Base-by-base conservation (phyloP, 768 basidiomycete genomes). In the Leucocoprinus sp. region DNA sequence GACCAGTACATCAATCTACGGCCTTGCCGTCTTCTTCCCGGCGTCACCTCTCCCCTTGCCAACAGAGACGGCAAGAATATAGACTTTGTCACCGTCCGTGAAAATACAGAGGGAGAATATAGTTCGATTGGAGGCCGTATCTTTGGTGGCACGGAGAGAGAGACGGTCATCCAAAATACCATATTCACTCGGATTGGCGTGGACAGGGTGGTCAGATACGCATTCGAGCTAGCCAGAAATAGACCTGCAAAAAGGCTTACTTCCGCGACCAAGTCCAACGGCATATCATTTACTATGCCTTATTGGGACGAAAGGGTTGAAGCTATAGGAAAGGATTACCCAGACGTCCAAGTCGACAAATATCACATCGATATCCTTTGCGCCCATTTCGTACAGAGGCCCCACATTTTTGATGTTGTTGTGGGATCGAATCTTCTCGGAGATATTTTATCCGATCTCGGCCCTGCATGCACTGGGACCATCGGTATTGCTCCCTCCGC, bases 41-140 rank as follows among this genome's bases (percentile, higher is more conserved):
- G 75, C 5, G 71, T 71, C 15, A 57, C 58, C 1, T 69, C 70
- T 2, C 75, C 72, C 1, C 62, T 76, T 24, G 65, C 66, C n/a
- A 68, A 69, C 45, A 63, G 68, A 33, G 60, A 55, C 12, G 59
- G 55, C 1, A 64, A 66, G 45, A 59, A 67, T 1, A 69, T 76
- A 38, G 72, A 78, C 55, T 76, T 74, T 61, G 60, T 71, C 43
- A 75, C 74, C 29, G 71, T 76, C 8, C 64, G 76, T 36, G 76
- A 78, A 57, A 78, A 78, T 53, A 72, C 68, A 8, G 76, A 78
- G 52, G 76, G 76, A 41, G 72, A 75, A 54, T 76, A 75, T 55
- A 70, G 71, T n/a, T 69, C 67, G 5, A 68, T 73, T 50, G 60
- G 73, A 54, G 60, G 75, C 45, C 53, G 64, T 43, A 67, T 67